Evolutionary conservation across 2,329 filamentous ascomycete species (phyloP).

Genomic region (Aspergillus tubingensis): DNA sequence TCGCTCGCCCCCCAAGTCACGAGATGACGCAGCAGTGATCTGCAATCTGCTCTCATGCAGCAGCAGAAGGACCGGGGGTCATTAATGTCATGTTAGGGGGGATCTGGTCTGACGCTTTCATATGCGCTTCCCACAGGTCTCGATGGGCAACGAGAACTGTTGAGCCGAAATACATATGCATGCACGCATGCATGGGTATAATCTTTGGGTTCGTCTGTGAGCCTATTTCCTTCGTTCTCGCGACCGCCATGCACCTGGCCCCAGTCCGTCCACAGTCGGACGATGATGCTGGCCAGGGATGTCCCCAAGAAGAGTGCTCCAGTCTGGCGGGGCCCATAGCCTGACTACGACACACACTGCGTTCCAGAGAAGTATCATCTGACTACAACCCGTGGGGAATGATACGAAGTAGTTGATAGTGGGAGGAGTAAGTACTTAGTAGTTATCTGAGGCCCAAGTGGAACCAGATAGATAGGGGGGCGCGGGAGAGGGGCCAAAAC

Average conservation of each 20-base stretch:
- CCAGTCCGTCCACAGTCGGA: background rate
- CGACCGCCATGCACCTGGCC: background rate
- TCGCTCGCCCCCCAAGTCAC: slow-evolving; percentile 13
- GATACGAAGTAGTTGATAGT: background rate
- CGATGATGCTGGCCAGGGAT: background rate
- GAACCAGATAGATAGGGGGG: background rate
- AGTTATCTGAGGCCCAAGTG: slow-evolving; percentile 1
- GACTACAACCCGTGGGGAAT: background rate
- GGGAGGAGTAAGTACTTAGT: too few species aligned
- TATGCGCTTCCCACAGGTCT: slow-evolving; percentile 17
- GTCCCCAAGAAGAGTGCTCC: background rate
- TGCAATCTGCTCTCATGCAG: slow-evolving; percentile 21
- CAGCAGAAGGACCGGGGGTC: slow-evolving; percentile 9
- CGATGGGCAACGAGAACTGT: slow-evolving; percentile 12
- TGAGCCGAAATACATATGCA: slow-evolving; percentile 15
- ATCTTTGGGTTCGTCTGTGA: slow-evolving; percentile 7
- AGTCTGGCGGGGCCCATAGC: background rate
- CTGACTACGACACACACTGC: background rate
- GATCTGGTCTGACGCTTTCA: slow-evolving; percentile 17
- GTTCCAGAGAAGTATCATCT: slow-evolving; percentile 4
- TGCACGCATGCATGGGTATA: slow-evolving; percentile 12
- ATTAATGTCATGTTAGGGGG: slow-evolving; percentile 21
- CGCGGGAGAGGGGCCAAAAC: background rate
- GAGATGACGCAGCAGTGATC: slow-evolving; percentile 24
- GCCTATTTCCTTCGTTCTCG: background rate